Evolutionary conservation across 108 stramenopile species (phyloP).

Genomic region (Pseudonitzschia multistriata): DNA sequence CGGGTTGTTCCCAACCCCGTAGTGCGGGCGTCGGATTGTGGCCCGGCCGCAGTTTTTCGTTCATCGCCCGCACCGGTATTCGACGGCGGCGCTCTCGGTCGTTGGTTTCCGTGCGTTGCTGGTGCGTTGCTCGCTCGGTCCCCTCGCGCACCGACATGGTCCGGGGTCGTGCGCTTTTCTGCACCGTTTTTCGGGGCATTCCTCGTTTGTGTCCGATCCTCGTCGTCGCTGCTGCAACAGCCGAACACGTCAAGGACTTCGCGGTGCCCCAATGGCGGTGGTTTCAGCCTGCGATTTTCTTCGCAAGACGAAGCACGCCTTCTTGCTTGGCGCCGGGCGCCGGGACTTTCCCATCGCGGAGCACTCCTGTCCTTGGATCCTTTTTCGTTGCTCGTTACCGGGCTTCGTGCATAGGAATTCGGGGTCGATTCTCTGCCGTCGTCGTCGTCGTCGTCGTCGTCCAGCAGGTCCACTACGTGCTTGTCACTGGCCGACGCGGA

Average conservation of each 20-base stretch:
- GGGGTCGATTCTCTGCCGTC: not conserved
- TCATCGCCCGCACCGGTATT: no score
- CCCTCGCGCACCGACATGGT: no score
- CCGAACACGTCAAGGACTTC: conserved; percentile 4
- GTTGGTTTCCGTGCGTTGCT: not conserved
- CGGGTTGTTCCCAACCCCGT: no score
- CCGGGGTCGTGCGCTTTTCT: no score
- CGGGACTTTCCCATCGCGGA: no score
- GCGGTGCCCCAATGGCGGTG: not conserved
- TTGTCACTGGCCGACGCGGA: no score
- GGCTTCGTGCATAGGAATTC: not conserved
- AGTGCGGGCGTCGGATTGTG: no score
- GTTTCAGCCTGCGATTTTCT: no score
- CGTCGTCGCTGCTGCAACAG: not conserved
- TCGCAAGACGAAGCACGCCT: no score
- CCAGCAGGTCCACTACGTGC: not conserved
- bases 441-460: not conserved
- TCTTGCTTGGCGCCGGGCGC: no score
- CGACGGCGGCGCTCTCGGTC: not conserved
- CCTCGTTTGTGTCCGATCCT: not conserved
- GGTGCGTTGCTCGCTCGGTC: not conserved
- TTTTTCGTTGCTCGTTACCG: not conserved
- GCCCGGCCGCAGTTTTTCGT: no score
- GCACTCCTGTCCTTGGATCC: not conserved
- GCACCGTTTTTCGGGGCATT: no score